Conservation (phyloP, 2,329 filamentous ascomycete genomes). For the Arthroderma sp. region DNA sequence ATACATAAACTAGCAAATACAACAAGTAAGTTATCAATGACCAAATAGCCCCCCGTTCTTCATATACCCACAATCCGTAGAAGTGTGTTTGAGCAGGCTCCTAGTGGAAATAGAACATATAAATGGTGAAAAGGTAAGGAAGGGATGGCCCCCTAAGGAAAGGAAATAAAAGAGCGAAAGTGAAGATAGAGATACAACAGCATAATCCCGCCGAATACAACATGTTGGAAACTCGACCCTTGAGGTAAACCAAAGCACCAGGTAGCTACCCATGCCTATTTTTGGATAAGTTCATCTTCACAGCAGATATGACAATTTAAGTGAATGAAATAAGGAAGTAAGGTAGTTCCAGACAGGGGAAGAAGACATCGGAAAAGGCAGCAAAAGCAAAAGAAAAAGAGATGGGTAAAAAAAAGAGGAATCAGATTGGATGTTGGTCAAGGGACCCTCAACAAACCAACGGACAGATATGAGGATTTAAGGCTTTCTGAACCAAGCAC, state of each 20-base stretch:
- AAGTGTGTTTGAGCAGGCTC: neutral
- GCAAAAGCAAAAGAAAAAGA: constrained; percentile 19
- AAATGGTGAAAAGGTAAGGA: neutral
- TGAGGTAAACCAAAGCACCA: constrained; percentile 21
- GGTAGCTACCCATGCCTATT: constrained; percentile 18
- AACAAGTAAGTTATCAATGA: neutral
- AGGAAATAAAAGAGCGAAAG: neutral
- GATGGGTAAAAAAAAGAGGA: constrained; percentile 13
- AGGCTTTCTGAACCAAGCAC: constrained; percentile 15
- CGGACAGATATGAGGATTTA: constrained; percentile 18
- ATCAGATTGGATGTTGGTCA: constrained; percentile 16
- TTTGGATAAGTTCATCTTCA: constrained; percentile 19
- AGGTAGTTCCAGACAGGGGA: constrained; percentile 13
- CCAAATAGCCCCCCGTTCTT: neutral
- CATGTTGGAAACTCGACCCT: constrained; percentile 5
- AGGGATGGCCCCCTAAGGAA: neutral
- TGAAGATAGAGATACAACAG: neutral
- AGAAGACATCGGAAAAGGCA: constrained; percentile 16
- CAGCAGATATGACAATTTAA: constrained; percentile 22
- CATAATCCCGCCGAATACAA: neutral
- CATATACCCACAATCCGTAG: neutral
- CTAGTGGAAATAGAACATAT: neutral
- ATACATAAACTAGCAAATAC: neutral
- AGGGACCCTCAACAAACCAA: constrained; percentile 17
- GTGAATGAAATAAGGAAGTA: constrained; percentile 18